Base-by-base conservation (phyloP, 805 yeast species). In the Lachancea kluyveri region DNA sequence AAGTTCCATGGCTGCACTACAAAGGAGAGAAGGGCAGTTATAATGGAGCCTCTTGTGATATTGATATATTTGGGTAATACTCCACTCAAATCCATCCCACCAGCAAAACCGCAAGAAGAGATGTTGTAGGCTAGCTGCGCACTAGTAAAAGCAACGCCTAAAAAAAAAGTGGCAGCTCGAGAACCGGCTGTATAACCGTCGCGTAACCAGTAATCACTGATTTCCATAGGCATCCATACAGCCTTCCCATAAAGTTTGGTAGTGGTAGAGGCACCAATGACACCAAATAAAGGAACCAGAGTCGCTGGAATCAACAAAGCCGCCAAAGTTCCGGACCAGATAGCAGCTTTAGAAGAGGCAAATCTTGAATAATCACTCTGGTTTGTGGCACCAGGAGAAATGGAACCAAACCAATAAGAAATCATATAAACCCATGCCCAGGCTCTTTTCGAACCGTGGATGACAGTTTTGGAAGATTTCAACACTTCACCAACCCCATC, bases 11-110 rank as follows among this genome's bases (percentile, higher is more conserved):
- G 67, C 36, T 54, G 62, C 17, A 50, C 44, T 5, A 56, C 64
- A 45, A 60, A 57, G 6, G 63, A 57, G n/a, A 62, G 24, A 9
- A 48, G 33, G 4, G 65, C 61, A 25, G 57, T 48, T 2, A 57
- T 30, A n/a, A 58, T 25, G 11, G 64, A 63, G 41, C 70, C 69
- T 35, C 69, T 52, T 36, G 41, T 55, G 28, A 69, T 65, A 35
- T 62, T 58, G 34, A 65, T 54, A 35, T 55, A 62, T 37, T 52
- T 58, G 13, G 69, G 68, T 13, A 52, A 46, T 3, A 64, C 23
- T 28, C 67, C 69, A 5, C 68, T 52, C 26, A 63, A 42, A 48
- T 62, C 67, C 66, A 64, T 63, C 28, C 70, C 69, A 31, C 70
- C 71, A 3, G 63, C 61, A 36, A 57, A 52, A 21, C 66, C 65